Percentiles rank a stretch among this genome's conserved stretches.
phyloP scores from a whole-genome alignment of 139 green algal species.

The Parachlorella kessleri region DNA sequence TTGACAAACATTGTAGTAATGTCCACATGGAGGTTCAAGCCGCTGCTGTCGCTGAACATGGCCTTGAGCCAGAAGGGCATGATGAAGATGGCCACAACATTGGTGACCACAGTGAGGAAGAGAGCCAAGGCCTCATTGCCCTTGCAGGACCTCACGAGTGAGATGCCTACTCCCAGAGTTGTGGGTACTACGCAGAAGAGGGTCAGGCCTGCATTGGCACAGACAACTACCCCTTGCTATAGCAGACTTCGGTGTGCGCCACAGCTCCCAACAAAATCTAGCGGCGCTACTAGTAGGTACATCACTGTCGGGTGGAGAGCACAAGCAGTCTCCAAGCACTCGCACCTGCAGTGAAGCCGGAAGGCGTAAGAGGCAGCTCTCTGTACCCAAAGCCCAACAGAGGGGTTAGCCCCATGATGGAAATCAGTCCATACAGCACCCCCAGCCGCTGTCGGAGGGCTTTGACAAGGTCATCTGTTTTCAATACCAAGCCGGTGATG shows the following conservation, averaged over 20 bases:
- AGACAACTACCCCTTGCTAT: no score
- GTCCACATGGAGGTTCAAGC: conserved; percentile 46
- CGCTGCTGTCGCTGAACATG: conserved; percentile 37
- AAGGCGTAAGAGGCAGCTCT: conserved; percentile 50
- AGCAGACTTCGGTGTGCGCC: no score
- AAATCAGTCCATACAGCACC: conserved; percentile 53
- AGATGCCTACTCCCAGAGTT: conserved; percentile 77
- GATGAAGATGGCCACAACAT: conserved; percentile 81
- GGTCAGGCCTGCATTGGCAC: conserved; percentile 60
- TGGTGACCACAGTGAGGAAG: conserved; percentile 78
- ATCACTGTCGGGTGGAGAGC: no score
- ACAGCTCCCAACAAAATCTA: no score
- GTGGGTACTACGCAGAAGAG: conserved; percentile 85
- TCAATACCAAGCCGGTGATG: conserved; percentile 74
- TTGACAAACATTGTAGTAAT: conserved; percentile 74
- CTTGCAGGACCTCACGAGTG: conserved; percentile 49
- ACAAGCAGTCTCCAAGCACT: background rate
- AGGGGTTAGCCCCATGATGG: conserved; percentile 71
- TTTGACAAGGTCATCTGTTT: conserved; percentile 64
- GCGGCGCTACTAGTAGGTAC: no score
- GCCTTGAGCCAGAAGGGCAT: conserved; percentile 62
- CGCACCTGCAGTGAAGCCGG: conserved; percentile 56
- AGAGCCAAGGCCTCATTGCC: conserved; percentile 83
- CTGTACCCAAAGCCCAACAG: conserved; percentile 69
- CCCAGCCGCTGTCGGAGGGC: conserved; percentile 54